Evolutionary conservation across 495 filamentous ascomycete genomes (phyloP), one percentile per base, ranked within the genome.

Genomic region (Tuber borchii): DNA sequence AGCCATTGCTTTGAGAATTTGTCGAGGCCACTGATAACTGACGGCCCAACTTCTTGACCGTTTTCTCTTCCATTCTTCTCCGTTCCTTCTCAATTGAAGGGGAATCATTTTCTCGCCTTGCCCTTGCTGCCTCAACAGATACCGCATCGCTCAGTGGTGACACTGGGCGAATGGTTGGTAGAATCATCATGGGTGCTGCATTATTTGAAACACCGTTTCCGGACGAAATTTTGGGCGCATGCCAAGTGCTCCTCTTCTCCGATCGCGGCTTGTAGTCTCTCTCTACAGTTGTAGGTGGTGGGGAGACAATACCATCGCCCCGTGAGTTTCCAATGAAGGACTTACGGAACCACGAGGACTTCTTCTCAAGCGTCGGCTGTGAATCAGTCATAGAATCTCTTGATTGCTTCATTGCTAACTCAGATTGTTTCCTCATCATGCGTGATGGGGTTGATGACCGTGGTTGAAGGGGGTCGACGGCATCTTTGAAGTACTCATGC

Each of bases 401-500:
- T 0, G 88, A 87, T 37, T 94, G 90, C 82, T 91, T 92, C 16
- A 87, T 88, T 76, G 88, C 89, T 70, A 93, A 86, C 76, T 93
- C 93, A 8, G 93, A 96, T 46, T 94, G 91, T 85, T 97, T 98
- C 76, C 93, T 90, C 42, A 92, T 90, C 16, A 98, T 87, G 71
- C 92, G 89, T 2, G 94, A 93, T 26, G 82, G 82, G 1, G 93
- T 90, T 3, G 92, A 93, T 19, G 94, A 96, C 85, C 93, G 95
- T n/a, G 95, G 94, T 71, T 94, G 88, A 42, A 98, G 83, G 34
- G 96, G 96, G 83, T 99, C 96, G 40, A 95, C 89, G 2, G 96
- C 96, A 86, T 98, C 96, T n/a, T 88, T 86, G 83, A 99, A 99
- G 84, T 94, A 99, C 78, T 97, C 95, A 82, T 98, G 96, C 45